A percentile compares a stretch with the other conserved stretches of the same genome.
Conservation (phyloP, 106 monocot species). For the Cymbidium sinense region DNA sequence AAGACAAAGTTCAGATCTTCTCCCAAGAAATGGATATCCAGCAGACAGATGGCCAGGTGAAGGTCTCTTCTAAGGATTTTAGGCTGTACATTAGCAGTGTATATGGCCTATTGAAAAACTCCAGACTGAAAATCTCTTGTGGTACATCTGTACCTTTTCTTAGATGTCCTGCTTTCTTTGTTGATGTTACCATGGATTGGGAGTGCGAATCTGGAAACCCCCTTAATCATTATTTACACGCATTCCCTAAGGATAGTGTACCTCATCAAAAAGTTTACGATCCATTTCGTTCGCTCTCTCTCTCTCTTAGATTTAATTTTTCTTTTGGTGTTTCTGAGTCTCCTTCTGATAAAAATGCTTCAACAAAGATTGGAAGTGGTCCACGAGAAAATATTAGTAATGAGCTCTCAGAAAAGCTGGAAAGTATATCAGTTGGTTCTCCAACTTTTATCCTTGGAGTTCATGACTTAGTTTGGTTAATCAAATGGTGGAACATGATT, state of each 20-base stretch:
- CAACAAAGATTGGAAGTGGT: constrained; percentile 11
- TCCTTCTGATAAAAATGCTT: constrained; percentile 18
- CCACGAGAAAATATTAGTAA: constrained; percentile 14
- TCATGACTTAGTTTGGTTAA: constrained; percentile 83
- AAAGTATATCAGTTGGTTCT: constrained; percentile 17
- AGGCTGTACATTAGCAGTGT: constrained; percentile 71
- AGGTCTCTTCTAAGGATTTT: constrained; percentile 60
- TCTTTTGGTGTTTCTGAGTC: constrained; percentile 43
- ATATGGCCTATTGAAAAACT: constrained; percentile 50
- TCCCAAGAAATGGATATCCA: constrained; percentile 75
- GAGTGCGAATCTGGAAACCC: constrained; percentile 78
- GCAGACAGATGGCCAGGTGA: constrained; percentile 69
- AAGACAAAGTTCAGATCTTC: constrained; percentile 66
- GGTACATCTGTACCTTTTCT: constrained; percentile 43
- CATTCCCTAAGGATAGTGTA: constrained; percentile 63
- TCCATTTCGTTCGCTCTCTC: constrained; percentile 82
- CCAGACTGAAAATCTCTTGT: constrained; percentile 45
- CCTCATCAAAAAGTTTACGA: constrained; percentile 64
- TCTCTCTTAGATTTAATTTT: constrained; percentile 77
- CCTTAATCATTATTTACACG: constrained; percentile 85
- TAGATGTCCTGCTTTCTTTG: constrained; percentile 49
- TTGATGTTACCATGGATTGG: constrained; percentile 80
- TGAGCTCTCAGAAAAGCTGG: constrained; percentile 23
- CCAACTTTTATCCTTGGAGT: constrained; percentile 71
- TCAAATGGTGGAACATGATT: constrained; percentile 80